Percentiles rank a stretch among this genome's conserved stretches.
Evolutionary conservation across 129 eudicot genomes (phyloP).

Genomic region (sunflower (Helianthus annuus)): HanXRQr2.0-SUNRISE NC_035436.2:6039435-6039934

Average conservation of each 20-base stretch:
- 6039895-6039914: too few relatives aligned
- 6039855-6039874: neutral
- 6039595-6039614: slow-evolving; percentile 69
- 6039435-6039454: slow-evolving; percentile 63
- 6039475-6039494: slow-evolving; percentile 68
- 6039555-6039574: slow-evolving; percentile 69
- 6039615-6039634: slow-evolving; percentile 53
- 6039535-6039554: slow-evolving; percentile 70
- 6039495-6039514: slow-evolving; percentile 70
- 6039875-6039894: neutral
- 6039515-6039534: slow-evolving; percentile 76
- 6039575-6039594: slow-evolving; percentile 76
- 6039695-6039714: slow-evolving; percentile 72
- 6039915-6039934: neutral
- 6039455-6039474: slow-evolving; percentile 77
- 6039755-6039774: slow-evolving; percentile 67
- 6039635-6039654: slow-evolving; percentile 73
- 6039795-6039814: slow-evolving; percentile 63
- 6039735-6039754: slow-evolving; percentile 77
- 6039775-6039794: slow-evolving; percentile 60
- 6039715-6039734: slow-evolving; percentile 65
- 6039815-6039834: slow-evolving; percentile 78
- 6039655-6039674: slow-evolving; percentile 73
- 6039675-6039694: slow-evolving; percentile 83
- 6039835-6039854: neutral